A percentile compares a stretch with the other conserved stretches of the same genome.
These are phyloP conservation scores for Podospora australis DNA, from an alignment of 495 filamentous ascomycete species.

Conservation along the genomic window DNA sequence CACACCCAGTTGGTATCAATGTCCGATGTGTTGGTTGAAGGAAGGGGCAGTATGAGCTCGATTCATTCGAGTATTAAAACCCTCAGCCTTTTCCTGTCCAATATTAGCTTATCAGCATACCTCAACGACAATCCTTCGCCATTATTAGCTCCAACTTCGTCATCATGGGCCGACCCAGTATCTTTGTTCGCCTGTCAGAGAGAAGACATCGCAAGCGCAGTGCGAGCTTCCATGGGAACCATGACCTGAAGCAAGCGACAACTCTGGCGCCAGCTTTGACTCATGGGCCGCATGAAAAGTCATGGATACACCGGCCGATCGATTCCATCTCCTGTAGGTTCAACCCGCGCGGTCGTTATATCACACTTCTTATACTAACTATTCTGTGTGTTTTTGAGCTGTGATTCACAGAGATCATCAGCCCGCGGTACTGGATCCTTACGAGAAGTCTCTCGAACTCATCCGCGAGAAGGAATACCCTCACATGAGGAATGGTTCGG, in stretches of 20 bases:
- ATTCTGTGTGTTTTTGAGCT: too few species aligned
- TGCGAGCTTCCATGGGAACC: background rate
- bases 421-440: constrained; percentile 5
- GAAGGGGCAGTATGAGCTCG: too few species aligned
- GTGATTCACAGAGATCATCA: background rate
- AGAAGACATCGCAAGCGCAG: constrained; percentile 1
- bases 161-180: constrained; percentile 10
- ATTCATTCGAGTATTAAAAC: constrained; percentile 1
- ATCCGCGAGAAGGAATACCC: constrained; percentile 41
- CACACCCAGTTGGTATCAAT: too few species aligned
- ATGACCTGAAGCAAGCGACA: background rate
- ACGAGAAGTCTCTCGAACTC: constrained; percentile 33
- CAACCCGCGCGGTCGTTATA: too few species aligned
- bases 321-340: constrained; percentile 13
- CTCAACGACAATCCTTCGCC: background rate
- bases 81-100: background rate
- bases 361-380: background rate
- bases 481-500: constrained; percentile 43
- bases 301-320: constrained; percentile 7
- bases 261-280: background rate
- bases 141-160: background rate
- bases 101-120: background rate
- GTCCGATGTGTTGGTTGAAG: too few species aligned
- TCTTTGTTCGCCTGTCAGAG: constrained; percentile 11
- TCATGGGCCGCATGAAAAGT: background rate